Percentiles rank a stretch among this genome's conserved stretches.
These are phyloP conservation scores for Trametes polyzona DNA, from an alignment of 1,284 basidiomycete genomes.

Conservation along the genomic window DNA sequence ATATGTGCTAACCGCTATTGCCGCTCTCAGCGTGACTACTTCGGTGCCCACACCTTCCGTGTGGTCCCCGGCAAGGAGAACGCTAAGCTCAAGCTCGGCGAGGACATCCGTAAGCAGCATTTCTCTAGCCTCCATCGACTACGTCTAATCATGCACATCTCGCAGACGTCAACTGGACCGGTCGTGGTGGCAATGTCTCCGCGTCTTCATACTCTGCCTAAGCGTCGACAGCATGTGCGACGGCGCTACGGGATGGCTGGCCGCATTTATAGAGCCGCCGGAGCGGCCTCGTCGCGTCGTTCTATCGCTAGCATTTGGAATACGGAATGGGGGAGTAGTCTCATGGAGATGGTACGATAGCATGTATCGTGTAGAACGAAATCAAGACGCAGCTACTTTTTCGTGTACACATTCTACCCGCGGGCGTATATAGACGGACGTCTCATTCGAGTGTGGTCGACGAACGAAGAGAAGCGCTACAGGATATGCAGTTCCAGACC, in stretches of 20 bases:
- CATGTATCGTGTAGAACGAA: conserved; percentile 23
- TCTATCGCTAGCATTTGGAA: conserved; percentile 14
- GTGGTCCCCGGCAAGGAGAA: conserved; percentile 91
- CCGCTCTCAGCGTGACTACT: conserved; percentile 81
- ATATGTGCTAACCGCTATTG: conserved; percentile 25
- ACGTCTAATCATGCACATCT: conserved; percentile 9
- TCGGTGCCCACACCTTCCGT: conserved; percentile 94
- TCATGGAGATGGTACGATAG: conserved; percentile 15
- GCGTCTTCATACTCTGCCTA: conserved; percentile 92
- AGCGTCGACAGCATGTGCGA: conserved; percentile 27
- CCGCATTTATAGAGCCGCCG: conserved; percentile 11
- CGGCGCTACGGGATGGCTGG: neutral
- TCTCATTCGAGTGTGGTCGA: no score
- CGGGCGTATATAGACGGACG: no score
- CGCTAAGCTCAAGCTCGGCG: conserved; percentile 74
- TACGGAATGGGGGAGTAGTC: conserved; percentile 2
- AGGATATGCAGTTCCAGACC: no score
- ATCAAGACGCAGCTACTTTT: conserved; percentile 4
- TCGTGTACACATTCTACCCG: conserved; percentile 10
- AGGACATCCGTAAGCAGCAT: conserved; percentile 82
- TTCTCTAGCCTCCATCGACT: neutral
- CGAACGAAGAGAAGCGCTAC: no score
- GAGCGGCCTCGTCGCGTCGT: neutral
- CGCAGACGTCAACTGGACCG: conserved; percentile 89
- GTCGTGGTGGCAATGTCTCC: conserved; percentile 92